Conservation (phyloP, 768 basidiomycete genomes). For the Suillus lakei region DNA sequence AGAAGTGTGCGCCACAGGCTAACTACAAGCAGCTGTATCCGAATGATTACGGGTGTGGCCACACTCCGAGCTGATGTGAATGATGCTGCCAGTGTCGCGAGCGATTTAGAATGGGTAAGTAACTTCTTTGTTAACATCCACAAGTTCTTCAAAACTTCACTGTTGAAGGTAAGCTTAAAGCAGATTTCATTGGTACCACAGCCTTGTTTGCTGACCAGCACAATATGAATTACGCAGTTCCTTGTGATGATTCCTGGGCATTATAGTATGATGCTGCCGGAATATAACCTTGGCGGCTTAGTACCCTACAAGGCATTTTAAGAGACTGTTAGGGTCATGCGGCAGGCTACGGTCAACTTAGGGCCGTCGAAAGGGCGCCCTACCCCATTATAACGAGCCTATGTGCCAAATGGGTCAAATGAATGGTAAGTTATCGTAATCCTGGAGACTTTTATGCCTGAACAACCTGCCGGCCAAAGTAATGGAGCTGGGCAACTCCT, state of each 20-base stretch:
- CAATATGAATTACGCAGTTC: neutral
- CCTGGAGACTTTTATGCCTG: neutral
- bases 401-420: neutral
- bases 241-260: neutral
- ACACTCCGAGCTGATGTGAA: slow-evolving; percentile 2
- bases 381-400: slow-evolving; percentile 1
- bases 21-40: neutral
- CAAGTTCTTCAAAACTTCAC: neutral
- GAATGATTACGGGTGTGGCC: neutral
- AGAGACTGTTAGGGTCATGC: neutral
- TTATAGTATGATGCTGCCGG: neutral
- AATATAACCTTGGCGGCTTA: neutral
- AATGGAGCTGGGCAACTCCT: neutral
- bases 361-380: neutral
- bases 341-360: neutral
- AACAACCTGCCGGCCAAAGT: neutral
- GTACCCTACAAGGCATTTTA: neutral
- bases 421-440: neutral
- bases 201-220: neutral
- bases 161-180: neutral
- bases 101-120: neutral
- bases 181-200: neutral
- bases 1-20: neutral
- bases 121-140: neutral
- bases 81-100: neutral